A percentile compares a stretch with the other conserved stretches of the same genome.
Evolutionary conservation across 192 early-diverging fungal species (phyloP).

Genomic region (Tieghemiomyces parasiticus): DNA sequence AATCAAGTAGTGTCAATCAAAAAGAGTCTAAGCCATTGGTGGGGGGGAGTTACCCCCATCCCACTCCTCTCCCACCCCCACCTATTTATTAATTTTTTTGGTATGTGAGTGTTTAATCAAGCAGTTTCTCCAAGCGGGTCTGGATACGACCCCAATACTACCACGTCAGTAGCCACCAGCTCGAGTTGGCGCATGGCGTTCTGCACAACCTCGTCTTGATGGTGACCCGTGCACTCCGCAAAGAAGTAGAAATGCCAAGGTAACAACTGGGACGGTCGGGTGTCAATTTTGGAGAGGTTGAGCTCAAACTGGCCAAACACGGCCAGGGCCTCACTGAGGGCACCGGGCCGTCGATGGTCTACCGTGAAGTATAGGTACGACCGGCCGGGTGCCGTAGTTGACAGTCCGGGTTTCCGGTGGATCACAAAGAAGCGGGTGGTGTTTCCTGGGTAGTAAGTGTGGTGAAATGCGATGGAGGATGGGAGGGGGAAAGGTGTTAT

Average conservation of each 20-base stretch:
- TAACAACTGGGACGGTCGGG: constrained; percentile 59
- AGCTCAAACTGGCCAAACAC: constrained; percentile 67
- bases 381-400: constrained; percentile 59
- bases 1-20: no score
- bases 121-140: constrained; percentile 28
- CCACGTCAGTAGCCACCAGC: constrained; percentile 53
- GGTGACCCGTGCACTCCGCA: constrained; percentile 78
- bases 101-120: no score
- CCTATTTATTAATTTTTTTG: no score
- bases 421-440: constrained; percentile 89
- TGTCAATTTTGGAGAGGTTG: constrained; percentile 86
- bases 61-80: no score
- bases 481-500: no score
- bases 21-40: no score
- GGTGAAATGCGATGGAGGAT: no score
- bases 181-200: constrained; percentile 53
- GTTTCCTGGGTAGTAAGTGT: constrained; percentile 59
- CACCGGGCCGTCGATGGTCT: constrained; percentile 75
- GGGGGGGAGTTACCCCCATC: no score
- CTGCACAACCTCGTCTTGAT: constrained; percentile 43
- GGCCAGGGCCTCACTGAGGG: constrained; percentile 67
- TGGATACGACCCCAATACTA: constrained; percentile 73
- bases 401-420: constrained; percentile 42
- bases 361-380: constrained; percentile 80
- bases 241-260: constrained; percentile 94